phyloP scores from a whole-genome alignment of 139 green algal species.

The Chlamydomonas eustigma region DNA sequence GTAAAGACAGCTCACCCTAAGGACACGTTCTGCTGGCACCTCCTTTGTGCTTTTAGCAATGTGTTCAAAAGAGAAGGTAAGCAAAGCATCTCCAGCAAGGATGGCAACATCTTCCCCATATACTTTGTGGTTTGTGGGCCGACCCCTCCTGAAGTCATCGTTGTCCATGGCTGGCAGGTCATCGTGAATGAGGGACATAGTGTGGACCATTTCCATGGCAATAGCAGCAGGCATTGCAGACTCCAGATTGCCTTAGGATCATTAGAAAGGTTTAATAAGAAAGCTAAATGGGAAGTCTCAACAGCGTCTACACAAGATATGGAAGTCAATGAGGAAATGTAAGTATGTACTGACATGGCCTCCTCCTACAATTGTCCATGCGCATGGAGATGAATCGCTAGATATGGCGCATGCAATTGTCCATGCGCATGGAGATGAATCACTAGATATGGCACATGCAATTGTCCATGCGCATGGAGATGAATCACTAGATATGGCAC shows the following conservation, averaged over 20 bases:
- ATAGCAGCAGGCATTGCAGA: slow-evolving; percentile 89
- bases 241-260: slow-evolving; percentile 47
- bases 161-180: slow-evolving; percentile 99
- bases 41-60: slow-evolving; percentile 82
- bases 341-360: background rate
- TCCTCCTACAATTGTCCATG: background rate
- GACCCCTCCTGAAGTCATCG: slow-evolving; percentile 93
- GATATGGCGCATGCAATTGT: too few species aligned
- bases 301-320: too few species aligned
- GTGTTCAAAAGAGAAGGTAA: slow-evolving; percentile 94
- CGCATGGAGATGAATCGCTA: background rate
- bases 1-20: slow-evolving; percentile 49
- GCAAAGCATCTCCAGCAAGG: slow-evolving; percentile 92
- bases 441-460: too few species aligned
- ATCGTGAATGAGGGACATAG: slow-evolving; percentile 94
- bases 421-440: too few species aligned
- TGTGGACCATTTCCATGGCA: slow-evolving; percentile 99
- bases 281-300: background rate
- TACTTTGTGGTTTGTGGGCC: slow-evolving; percentile 94
- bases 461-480: too few species aligned
- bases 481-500: too few species aligned
- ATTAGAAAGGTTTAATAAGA: background rate
- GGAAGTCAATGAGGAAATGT: background rate
- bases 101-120: slow-evolving; percentile 98
- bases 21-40: slow-evolving; percentile 75